These are phyloP conservation scores for Talaromyces amestolkiae DNA, from an alignment of 2,329 filamentous ascomycete species.

Conservation along the genomic window DNA sequence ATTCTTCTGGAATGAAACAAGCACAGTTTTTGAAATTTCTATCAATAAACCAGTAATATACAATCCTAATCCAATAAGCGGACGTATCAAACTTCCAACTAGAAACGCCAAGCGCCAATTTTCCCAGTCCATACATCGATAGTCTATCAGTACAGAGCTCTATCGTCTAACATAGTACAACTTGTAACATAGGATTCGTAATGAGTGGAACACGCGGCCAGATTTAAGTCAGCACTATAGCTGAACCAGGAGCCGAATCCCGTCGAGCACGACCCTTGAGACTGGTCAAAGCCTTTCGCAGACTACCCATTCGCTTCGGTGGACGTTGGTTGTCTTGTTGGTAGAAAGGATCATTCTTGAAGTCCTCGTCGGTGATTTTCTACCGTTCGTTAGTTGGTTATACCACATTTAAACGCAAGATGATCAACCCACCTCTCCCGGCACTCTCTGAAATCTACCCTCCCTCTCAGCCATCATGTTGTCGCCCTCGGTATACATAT, in stretches of 20 bases:
- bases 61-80: neutral
- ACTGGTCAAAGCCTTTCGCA: conserved; percentile 19
- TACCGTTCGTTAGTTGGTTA: conserved; percentile 18
- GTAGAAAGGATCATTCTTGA: conserved; percentile 42
- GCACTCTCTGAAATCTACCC: conserved; percentile 70
- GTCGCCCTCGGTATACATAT: conserved; percentile 80
- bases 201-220: neutral
- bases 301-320: conserved; percentile 17
- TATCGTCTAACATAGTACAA: neutral
- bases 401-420: neutral
- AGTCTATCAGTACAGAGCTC: neutral
- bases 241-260: conserved; percentile 10
- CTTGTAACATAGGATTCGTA: neutral
- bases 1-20: neutral
- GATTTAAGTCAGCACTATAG: neutral
- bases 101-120: neutral
- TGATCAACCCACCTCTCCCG: conserved; percentile 62
- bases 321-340: conserved; percentile 16
- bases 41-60: neutral
- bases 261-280: conserved; percentile 17
- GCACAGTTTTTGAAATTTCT: neutral
- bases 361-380: conserved; percentile 43
- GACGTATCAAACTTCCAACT: neutral
- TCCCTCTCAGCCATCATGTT: conserved; percentile 73
- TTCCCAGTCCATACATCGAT: neutral